Percentiles rank a stretch among this genome's conserved stretches.
Evolutionary conservation across 23 red algal species (phyloP).

Genomic region (Pyropia yezoensis): DNA sequence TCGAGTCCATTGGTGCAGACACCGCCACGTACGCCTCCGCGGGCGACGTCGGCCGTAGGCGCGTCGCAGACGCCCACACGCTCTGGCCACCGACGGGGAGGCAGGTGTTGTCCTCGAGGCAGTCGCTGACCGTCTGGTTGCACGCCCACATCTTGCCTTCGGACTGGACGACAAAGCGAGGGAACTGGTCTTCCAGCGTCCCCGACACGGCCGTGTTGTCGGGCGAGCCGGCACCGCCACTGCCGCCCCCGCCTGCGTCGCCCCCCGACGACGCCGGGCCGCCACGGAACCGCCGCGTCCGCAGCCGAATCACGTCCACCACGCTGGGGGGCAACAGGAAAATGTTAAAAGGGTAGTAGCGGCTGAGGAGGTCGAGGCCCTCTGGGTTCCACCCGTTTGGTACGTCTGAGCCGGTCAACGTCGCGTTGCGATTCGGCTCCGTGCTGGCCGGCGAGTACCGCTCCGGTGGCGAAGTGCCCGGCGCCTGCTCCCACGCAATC

Average conservation of each 20-base stretch:
- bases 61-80: conserved; percentile 34
- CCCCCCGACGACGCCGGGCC: neutral
- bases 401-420: too few species aligned
- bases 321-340: conserved; percentile 32
- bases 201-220: conserved; percentile 6
- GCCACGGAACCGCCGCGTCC: conserved; percentile 14
- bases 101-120: conserved; percentile 39
- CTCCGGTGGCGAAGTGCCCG: too few species aligned
- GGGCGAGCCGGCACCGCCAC: neutral
- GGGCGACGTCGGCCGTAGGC: neutral
- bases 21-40: conserved; percentile 20
- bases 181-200: conserved; percentile 5
- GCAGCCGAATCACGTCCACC: conserved; percentile 1
- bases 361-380: neutral
- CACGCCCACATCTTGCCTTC: conserved; percentile 55
- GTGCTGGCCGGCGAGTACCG: too few species aligned
- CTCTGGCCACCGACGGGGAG: conserved; percentile 53
- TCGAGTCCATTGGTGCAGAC: conserved; percentile 55
- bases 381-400: too few species aligned
- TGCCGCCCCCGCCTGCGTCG: neutral
- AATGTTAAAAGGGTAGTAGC: conserved; percentile 40
- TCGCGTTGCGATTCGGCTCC: too few species aligned
- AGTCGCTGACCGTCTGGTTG: conserved; percentile 15
- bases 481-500: too few species aligned
- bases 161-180: conserved; percentile 13